Percentiles rank a stretch among this genome's conserved stretches.
Conservation (phyloP, 129 eudicot genomes). For the Lactuca sativa region DNA sequence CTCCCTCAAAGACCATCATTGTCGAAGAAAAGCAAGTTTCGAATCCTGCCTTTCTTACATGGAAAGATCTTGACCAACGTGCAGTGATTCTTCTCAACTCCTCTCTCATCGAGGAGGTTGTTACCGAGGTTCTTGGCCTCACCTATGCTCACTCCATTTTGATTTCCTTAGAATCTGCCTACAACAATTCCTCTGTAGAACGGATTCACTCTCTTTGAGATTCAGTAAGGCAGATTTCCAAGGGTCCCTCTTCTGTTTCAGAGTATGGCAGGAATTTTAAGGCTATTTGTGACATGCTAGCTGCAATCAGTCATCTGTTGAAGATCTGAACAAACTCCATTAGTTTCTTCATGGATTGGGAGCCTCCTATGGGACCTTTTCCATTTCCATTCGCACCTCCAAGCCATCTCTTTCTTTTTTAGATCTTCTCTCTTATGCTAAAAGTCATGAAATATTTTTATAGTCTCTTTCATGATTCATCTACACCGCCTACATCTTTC, state of each 20-base stretch:
- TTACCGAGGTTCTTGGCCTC: not conserved
- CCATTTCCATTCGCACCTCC: not conserved
- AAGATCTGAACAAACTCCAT: not conserved
- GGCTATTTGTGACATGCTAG: not conserved
- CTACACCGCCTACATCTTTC: not conserved
- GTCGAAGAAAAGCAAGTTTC: no score
- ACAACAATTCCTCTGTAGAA: not conserved
- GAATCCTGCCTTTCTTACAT: no score
- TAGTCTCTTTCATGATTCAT: no score
- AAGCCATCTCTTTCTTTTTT: not conserved
- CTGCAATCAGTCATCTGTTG: not conserved
- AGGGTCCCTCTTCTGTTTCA: not conserved
- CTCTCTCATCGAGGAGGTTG: not conserved
- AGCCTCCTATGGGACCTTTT: not conserved
- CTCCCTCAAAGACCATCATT: no score
- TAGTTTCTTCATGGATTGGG: slow-evolving; percentile 13
- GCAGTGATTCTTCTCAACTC: no score
- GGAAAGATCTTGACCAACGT: no score
- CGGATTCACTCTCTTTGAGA: not conserved
- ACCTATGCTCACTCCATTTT: not conserved
- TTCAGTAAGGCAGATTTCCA: not conserved
- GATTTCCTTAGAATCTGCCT: not conserved
- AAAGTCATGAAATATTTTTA: not conserved
- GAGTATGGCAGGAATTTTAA: not conserved
- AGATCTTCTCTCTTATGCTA: not conserved